Conservation (phyloP, 352 stramenopile species). For the Globisporangium viniferum region DNA sequence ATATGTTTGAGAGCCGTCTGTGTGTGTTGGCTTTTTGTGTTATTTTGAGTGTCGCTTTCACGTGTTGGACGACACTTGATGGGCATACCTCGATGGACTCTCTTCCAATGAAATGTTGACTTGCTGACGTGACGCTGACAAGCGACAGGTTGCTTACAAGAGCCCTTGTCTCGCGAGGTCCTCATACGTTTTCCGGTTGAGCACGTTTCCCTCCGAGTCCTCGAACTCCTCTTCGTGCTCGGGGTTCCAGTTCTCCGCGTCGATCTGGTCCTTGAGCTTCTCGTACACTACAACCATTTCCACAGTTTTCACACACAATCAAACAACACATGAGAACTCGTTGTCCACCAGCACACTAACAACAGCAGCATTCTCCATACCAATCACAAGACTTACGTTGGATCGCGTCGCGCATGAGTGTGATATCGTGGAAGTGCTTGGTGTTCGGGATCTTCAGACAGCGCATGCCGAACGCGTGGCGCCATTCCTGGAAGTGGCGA, state of each 20-base stretch:
- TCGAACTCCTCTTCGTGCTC: conserved; percentile 98
- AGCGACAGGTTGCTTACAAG: conserved; percentile 56
- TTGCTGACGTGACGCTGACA: not conserved
- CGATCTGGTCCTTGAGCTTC: conserved; percentile 93
- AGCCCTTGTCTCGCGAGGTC: conserved; percentile 97
- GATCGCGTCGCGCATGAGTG: conserved; percentile 96
- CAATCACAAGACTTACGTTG: conserved; percentile 41
- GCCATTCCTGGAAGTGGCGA: conserved; percentile 98
- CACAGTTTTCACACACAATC: conserved; percentile 7
- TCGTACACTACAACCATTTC: conserved; percentile 87
- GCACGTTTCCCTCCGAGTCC: conserved; percentile 98
- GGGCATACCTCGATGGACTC: not conserved
- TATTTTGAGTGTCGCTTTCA: not conserved
- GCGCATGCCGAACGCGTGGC: conserved; percentile 97
- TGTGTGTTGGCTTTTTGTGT: not conserved
- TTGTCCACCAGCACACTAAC: conserved; percentile 4
- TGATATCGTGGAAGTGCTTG: conserved; percentile 99
- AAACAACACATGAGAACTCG: not conserved
- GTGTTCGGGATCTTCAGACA: conserved; percentile 99
- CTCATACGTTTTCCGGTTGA: conserved; percentile 97
- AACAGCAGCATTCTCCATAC: not conserved
- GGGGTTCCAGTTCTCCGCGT: conserved; percentile 92
- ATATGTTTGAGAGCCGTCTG: not conserved
- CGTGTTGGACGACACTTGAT: not conserved
- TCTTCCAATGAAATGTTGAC: not conserved